A percentile compares a stretch with the other conserved stretches of the same genome.
Evolutionary conservation across 2,329 filamentous ascomycete genomes (phyloP).

Genomic region (Cyphellophora europaea): DNA sequence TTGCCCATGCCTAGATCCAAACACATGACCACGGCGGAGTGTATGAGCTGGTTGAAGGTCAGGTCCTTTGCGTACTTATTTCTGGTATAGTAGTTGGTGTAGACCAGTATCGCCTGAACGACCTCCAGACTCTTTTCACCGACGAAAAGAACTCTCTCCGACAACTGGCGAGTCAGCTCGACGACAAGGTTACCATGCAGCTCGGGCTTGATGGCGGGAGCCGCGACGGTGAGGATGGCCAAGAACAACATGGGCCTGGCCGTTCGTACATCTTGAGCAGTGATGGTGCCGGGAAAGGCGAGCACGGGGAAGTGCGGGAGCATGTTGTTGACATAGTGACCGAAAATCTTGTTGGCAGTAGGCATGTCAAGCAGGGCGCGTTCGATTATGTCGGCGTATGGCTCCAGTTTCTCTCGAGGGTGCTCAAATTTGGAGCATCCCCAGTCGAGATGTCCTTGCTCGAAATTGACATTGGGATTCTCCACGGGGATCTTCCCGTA

Average conservation of each 20-base stretch:
- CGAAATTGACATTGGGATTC: background rate
- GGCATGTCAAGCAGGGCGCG: constrained; percentile 41
- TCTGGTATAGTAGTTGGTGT: constrained; percentile 77
- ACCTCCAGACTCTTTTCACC: constrained; percentile 76
- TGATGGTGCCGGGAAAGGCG: constrained; percentile 44
- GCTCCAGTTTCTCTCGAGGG: background rate
- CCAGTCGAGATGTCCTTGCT: background rate
- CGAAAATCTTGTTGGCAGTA: constrained; percentile 43
- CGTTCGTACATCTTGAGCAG: constrained; percentile 43
- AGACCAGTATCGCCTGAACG: constrained; percentile 65
- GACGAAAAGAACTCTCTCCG: constrained; percentile 62
- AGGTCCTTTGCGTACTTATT: constrained; percentile 74
- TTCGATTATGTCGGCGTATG: constrained; percentile 37
- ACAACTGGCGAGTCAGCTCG: constrained; percentile 63
- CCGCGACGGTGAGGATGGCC: constrained; percentile 45
- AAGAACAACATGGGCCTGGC: constrained; percentile 52
- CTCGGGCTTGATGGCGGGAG: constrained; percentile 39
- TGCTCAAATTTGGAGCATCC: background rate
- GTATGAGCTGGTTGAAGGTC: constrained; percentile 79
- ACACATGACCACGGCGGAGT: constrained; percentile 70
- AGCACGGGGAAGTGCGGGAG: constrained; percentile 48
- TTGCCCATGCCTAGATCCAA: constrained; percentile 72
- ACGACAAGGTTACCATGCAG: constrained; percentile 53
- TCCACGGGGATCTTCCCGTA: background rate
- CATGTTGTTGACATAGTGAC: constrained; percentile 45